Conservation (phyloP, 768 basidiomycete species). For the Mycena haematopus region DNA sequence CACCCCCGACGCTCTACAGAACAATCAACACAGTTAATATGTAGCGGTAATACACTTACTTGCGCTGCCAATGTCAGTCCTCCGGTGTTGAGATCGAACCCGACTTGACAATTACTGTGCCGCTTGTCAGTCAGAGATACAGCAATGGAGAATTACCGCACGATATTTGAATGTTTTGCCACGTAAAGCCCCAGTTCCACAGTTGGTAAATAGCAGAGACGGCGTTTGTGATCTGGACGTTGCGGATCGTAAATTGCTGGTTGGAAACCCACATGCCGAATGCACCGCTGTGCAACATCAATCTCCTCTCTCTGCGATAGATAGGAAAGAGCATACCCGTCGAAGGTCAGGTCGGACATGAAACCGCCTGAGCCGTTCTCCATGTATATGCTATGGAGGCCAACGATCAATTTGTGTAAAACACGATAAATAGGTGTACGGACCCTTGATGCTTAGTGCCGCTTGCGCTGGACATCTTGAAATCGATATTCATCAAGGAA, state of each 20-base stretch:
- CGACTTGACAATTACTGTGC: slow-evolving; percentile 12
- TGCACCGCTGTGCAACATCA: not conserved
- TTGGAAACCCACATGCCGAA: slow-evolving; percentile 23
- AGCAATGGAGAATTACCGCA: not conserved
- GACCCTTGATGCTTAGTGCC: slow-evolving; percentile 45
- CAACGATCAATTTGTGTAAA: no score
- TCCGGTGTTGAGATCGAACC: slow-evolving; percentile 13
- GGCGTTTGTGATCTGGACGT: slow-evolving; percentile 13
- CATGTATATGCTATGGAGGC: slow-evolving; percentile 39
- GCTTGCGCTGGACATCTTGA: slow-evolving; percentile 43
- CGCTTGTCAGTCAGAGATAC: not conserved
- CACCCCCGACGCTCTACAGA: slow-evolving; percentile 1
- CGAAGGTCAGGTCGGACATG: slow-evolving; percentile 37
- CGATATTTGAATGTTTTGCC: slow-evolving; percentile 18
- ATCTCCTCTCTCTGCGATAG: no score
- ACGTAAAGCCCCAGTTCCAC: slow-evolving; percentile 17
- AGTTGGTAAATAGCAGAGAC: slow-evolving; percentile 3
- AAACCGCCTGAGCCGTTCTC: slow-evolving; percentile 56
- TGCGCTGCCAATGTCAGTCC: slow-evolving; percentile 5
- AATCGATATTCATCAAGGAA: slow-evolving; percentile 47
- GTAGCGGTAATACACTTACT: not conserved
- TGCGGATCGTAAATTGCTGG: slow-evolving; percentile 23
- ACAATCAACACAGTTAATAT: not conserved
- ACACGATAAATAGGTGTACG: not conserved
- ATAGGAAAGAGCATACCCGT: not conserved